Evolutionary conservation across 192 early-diverging fungal species (phyloP).

Genomic region (Rhizophagus sp.): DNA sequence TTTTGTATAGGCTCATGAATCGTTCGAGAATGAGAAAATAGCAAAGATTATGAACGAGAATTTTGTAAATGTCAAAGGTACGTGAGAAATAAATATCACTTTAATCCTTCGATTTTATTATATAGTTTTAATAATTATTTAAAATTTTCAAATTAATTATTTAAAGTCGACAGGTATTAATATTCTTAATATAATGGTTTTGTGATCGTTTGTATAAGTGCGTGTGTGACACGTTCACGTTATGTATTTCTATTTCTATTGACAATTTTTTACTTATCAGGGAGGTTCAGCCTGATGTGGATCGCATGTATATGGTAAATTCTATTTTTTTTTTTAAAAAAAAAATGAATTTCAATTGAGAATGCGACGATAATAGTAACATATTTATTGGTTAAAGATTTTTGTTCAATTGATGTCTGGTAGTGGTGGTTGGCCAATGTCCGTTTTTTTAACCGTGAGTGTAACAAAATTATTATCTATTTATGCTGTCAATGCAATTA

Average conservation of each 20-base stretch:
- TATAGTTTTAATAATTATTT: neutral
- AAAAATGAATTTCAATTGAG: neutral
- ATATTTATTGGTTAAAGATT: conserved; percentile 33
- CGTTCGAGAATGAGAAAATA: conserved; percentile 57
- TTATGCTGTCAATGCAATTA: conserved; percentile 35
- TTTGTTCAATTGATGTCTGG: conserved; percentile 61
- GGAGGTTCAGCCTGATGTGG: conserved; percentile 64
- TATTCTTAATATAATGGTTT: neutral
- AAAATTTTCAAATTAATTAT: neutral
- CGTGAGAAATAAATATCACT: neutral
- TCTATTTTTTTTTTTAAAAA: neutral
- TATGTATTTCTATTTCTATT: neutral
- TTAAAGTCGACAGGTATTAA: conserved; percentile 30
- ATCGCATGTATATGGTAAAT: conserved; percentile 60
- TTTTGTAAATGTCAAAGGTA: conserved; percentile 65
- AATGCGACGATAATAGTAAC: neutral
- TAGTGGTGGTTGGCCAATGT: conserved; percentile 73
- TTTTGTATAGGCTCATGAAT: conserved; percentile 51
- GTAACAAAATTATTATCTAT: conserved; percentile 32
- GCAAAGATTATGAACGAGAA: conserved; percentile 60
- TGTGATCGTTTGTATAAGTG: no score
- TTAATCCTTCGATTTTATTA: neutral
- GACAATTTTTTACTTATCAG: conserved; percentile 29
- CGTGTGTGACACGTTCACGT: no score
- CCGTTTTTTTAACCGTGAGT: conserved; percentile 59